phyloP scores from a whole-genome alignment of 495 filamentous ascomycete species.

The Evansstolkia leycettana region DNA sequence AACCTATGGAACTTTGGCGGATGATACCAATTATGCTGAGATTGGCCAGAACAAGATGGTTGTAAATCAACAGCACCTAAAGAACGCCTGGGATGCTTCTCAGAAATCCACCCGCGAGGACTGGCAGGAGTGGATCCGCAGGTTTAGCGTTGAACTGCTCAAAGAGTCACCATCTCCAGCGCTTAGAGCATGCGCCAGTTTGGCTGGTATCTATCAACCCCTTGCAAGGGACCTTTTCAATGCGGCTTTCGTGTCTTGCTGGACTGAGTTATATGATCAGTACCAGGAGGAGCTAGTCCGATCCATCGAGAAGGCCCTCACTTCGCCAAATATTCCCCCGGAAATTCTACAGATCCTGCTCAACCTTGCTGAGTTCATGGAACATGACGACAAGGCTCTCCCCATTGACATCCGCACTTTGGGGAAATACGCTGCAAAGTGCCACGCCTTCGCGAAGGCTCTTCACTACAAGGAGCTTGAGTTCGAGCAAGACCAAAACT shows the following conservation, averaged over 20 bases:
- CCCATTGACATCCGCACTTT: constrained; percentile 92
- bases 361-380: constrained; percentile 98
- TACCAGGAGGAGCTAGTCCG: constrained; percentile 91
- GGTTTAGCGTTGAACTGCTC: constrained; percentile 89
- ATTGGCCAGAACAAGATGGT: constrained; percentile 86
- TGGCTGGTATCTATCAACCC: constrained; percentile 83
- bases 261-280: constrained; percentile 92
- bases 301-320: constrained; percentile 89
- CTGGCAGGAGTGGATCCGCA: constrained; percentile 97
- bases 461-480: constrained; percentile 98
- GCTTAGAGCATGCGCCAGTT: constrained; percentile 77
- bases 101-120: constrained; percentile 94
- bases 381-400: constrained; percentile 95
- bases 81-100: constrained; percentile 92
- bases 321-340: constrained; percentile 82
- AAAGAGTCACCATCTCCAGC: constrained; percentile 95
- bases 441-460: constrained; percentile 95
- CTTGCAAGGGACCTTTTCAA: constrained; percentile 94
- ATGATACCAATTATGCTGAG: constrained; percentile 70
- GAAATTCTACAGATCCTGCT: constrained; percentile 90
- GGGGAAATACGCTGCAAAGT: constrained; percentile 85
- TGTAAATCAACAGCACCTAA: constrained; percentile 93
- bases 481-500: constrained; percentile 92
- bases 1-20: constrained; percentile 60
- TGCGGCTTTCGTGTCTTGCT: constrained; percentile 95